Evolutionary conservation across 176 grass and related monocot species (phyloP).

Genomic region (Oryza punctata): DNA sequence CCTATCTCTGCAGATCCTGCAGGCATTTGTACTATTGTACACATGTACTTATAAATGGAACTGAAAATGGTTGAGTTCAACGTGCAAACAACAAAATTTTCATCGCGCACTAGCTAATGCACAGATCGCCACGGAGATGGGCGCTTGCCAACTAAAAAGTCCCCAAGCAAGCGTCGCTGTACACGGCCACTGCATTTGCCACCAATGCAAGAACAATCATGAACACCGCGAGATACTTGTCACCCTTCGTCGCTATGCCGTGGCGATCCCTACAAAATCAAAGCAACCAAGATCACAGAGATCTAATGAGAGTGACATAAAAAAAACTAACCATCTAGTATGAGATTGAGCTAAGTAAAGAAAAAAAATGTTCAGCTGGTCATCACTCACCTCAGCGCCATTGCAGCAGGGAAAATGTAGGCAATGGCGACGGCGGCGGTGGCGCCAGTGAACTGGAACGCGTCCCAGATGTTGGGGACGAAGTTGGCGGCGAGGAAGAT

Average conservation of each 20-base stretch:
- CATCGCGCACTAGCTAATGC: neutral
- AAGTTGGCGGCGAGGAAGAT: slow-evolving; percentile 87
- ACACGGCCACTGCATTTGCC: slow-evolving; percentile 80
- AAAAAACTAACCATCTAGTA: neutral
- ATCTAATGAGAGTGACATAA: neutral
- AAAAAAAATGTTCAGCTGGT: neutral
- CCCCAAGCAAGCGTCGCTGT: slow-evolving; percentile 70
- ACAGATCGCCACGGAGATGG: neutral
- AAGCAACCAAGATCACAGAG: slow-evolving; percentile 1
- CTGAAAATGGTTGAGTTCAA: neutral
- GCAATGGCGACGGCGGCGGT: slow-evolving; percentile 83
- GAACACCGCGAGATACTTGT: slow-evolving; percentile 61
- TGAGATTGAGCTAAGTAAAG: neutral
- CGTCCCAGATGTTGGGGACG: slow-evolving; percentile 88
- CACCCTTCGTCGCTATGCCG: slow-evolving; percentile 70
- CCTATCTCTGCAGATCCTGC: neutral
- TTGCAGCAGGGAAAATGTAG: slow-evolving; percentile 80
- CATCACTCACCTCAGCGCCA: slow-evolving; percentile 64
- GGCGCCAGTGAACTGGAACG: slow-evolving; percentile 93
- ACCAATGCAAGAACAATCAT: slow-evolving; percentile 77
- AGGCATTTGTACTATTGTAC: neutral
- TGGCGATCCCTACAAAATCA: slow-evolving; percentile 63
- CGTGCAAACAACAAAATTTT: neutral
- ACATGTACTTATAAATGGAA: neutral
- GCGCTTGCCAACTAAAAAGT: slow-evolving; percentile 4